Base-by-base conservation (phyloP, 2,329 filamentous ascomycete species). In the Dothidotthia symphoricarpi region DNA sequence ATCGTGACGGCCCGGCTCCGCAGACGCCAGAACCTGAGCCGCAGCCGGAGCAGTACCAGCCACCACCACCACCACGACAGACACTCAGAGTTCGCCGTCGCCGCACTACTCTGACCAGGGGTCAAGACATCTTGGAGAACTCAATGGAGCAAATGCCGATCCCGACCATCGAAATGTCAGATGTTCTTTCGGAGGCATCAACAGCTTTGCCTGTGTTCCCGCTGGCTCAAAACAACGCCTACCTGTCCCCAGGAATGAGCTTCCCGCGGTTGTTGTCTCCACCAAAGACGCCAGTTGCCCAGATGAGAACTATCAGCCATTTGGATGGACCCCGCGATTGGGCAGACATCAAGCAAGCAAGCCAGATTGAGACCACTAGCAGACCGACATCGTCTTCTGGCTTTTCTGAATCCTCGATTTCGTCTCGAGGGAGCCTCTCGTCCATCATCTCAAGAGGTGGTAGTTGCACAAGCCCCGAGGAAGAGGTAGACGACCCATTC, bases 351-450 rank as follows among this genome's bases (percentile, higher is more conserved):
- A 59, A 49, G 26, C 47, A 51, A 11, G 44, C 52, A 50, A 50
- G 46, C 33, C 59, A 55, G 27, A 72, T 68, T 19, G 68, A 73
- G 32, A 63, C 65, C 15, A 73, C 80, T 33, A 69, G 69, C 51
- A 74, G 81, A 28, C 76, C 80, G 3, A 70, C 71, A 6, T 83
- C 81, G 3, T 72, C 76, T 4, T 82, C 79, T 2, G 72, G 74
- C 39, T 70, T 76, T 29, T 83, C 80, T 3, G 76, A 83, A 55
- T 83, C 81, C 1, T 83, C 81, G 3, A 62, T 77, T 13, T 81
- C 78, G 10, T 83, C 81, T 0, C 71, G 72, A 33, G 76, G 75
- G 49, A 82, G 77, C 15, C 72, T 74, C 33, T 69, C 71, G 12
- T 80, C 78, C 3, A 74, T 74, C 41, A 72, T 72, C n/a, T 80